Evolutionary conservation across 1,284 basidiomycete species (phyloP).

Genomic region (Ceratobasidium sp.): DNA sequence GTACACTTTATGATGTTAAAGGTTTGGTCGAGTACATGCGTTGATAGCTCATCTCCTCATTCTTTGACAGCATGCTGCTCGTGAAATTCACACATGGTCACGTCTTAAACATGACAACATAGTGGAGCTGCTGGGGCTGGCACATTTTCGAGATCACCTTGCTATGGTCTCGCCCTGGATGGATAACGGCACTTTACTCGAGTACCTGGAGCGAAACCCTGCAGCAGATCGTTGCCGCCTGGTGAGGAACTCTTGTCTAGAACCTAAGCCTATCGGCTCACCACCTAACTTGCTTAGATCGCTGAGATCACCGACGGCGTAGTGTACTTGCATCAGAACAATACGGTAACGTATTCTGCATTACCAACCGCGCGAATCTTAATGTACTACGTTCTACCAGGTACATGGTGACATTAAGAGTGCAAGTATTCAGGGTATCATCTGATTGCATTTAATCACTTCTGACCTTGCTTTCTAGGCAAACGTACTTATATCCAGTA

Average conservation of each 20-base stretch:
- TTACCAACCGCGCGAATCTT: no score
- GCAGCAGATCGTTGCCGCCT: not conserved
- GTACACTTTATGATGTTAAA: not conserved
- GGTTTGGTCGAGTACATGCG: no score
- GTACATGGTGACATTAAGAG: no score
- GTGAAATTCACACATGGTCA: slow-evolving; percentile 35
- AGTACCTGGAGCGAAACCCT: not conserved
- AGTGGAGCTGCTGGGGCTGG: slow-evolving; percentile 23
- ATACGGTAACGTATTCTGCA: not conserved
- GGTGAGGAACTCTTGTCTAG: not conserved
- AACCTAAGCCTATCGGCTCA: not conserved
- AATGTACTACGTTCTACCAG: no score
- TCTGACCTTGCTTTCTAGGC: not conserved
- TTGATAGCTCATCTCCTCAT: not conserved
- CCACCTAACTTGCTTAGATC: not conserved
- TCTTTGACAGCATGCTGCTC: slow-evolving; percentile 22
- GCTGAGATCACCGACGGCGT: not conserved
- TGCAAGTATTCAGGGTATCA: no score
- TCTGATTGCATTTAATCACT: no score
- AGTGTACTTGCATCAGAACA: slow-evolving; percentile 14
- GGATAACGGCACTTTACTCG: not conserved
- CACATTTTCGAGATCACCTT: slow-evolving; percentile 19
- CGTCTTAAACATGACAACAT: slow-evolving; percentile 22
- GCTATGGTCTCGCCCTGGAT: slow-evolving; percentile 44
- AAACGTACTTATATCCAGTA: slow-evolving; percentile 16